Percentiles rank a stretch among this genome's conserved stretches.
Conservation (phyloP, 164 flowering plant species). For the Malania oleifera region DNA sequence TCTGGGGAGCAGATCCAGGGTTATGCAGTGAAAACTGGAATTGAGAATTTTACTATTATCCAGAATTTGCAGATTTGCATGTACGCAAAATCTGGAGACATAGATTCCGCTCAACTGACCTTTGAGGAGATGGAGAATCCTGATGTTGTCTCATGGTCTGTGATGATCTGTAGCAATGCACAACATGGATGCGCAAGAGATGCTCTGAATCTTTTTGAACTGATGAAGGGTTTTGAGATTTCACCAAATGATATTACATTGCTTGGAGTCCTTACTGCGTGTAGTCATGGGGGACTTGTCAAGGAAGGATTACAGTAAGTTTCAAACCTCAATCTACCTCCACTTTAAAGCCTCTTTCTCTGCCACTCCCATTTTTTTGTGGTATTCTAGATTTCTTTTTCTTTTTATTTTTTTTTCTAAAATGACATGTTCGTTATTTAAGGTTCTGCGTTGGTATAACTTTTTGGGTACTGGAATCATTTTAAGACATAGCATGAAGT, state of each 20-base stretch:
- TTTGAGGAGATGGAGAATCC: slow-evolving; percentile 34
- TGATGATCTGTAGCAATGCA: slow-evolving; percentile 46
- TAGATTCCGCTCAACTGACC: slow-evolving; percentile 37
- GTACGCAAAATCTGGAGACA: slow-evolving; percentile 58
- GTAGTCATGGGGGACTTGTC: slow-evolving; percentile 65
- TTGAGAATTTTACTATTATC: slow-evolving; percentile 23
- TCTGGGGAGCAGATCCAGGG: slow-evolving; percentile 56
- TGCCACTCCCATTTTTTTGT: neutral
- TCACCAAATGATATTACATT: slow-evolving; percentile 46
- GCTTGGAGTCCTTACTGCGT: slow-evolving; percentile 55
- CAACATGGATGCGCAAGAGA: slow-evolving; percentile 55
- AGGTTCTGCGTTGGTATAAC: neutral
- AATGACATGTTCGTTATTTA: too few species aligned
- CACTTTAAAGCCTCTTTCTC: neutral
- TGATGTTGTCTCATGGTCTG: slow-evolving; percentile 53
- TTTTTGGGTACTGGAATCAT: neutral
- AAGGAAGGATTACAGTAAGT: slow-evolving; percentile 47
- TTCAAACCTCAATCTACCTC: too few species aligned
- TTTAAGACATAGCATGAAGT: too few species aligned
- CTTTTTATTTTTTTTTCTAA: too few species aligned
- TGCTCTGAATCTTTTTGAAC: slow-evolving; percentile 40
- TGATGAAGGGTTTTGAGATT: slow-evolving; percentile 34
- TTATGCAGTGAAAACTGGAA: slow-evolving; percentile 39
- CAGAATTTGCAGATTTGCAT: slow-evolving; percentile 50
- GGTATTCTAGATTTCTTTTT: neutral